Conservation (phyloP, 768 basidiomycete genomes). For the Harrya chromipes region DNA sequence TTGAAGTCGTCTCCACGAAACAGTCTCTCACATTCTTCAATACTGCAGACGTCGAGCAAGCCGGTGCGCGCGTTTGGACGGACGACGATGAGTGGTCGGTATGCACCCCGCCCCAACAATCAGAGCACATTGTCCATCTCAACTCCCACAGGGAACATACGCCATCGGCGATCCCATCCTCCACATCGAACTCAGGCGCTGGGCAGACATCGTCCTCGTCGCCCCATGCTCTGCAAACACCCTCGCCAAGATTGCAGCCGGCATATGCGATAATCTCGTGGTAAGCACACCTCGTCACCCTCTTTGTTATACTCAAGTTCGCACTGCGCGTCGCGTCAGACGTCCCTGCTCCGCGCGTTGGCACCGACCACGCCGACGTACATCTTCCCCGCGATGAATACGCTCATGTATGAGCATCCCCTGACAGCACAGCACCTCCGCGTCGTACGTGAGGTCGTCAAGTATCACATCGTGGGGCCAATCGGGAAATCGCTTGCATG, state of each 20-base stretch:
- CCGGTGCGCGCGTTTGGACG: conserved; percentile 72
- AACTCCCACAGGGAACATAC: conserved; percentile 53
- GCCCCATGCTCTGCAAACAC: conserved; percentile 98
- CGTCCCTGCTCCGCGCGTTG: conserved; percentile 80
- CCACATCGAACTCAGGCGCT: conserved; percentile 90
- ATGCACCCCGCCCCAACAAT: conserved; percentile 24
- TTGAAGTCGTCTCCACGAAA: conserved; percentile 84
- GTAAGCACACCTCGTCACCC: conserved; percentile 33
- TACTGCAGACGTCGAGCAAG: conserved; percentile 43
- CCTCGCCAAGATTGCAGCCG: conserved; percentile 86
- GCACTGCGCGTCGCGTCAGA: conserved; percentile 36
- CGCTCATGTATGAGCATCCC: conserved; percentile 95
- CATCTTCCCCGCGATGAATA: conserved; percentile 98
- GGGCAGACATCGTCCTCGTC: conserved; percentile 95
- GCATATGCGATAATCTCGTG: conserved; percentile 88
- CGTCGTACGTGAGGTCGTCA: conserved; percentile 67
- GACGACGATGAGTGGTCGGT: conserved; percentile 95
- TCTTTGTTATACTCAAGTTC: no score
- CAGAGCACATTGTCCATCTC: background rate
- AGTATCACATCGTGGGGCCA: conserved; percentile 82
- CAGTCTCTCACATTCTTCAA: conserved; percentile 76
- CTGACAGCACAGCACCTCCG: conserved; percentile 83
- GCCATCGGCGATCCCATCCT: conserved; percentile 88
- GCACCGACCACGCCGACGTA: conserved; percentile 83
- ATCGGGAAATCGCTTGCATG: conserved; percentile 88